phyloP scores from a whole-genome alignment of 169 alveolate species.

The Plasmodium ovale region DNA sequence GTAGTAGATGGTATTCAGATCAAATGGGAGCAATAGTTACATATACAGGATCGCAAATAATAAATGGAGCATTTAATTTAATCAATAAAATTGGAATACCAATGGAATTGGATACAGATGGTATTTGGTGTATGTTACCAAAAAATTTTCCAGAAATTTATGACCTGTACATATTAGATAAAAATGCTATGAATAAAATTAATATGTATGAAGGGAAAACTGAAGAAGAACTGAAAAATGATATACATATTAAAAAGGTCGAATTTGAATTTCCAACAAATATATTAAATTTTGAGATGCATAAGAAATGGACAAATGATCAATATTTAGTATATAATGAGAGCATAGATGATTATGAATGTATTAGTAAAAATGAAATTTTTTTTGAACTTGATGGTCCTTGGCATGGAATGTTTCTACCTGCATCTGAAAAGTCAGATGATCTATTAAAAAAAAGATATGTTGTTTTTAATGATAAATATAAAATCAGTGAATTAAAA shows the following conservation, averaged over 20 bases:
- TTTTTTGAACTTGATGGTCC: slow-evolving; percentile 99
- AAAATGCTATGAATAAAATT: slow-evolving; percentile 3
- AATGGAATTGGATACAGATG: slow-evolving; percentile 99
- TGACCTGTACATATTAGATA: slow-evolving; percentile 71
- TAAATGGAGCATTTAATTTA: slow-evolving; percentile 89
- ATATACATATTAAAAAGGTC: slow-evolving; percentile 60
- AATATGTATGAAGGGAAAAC: slow-evolving; percentile 63
- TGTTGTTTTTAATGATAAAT: slow-evolving; percentile 95
- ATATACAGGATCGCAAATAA: slow-evolving; percentile 96
- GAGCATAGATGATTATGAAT: slow-evolving; percentile 80
- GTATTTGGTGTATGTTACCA: slow-evolving; percentile 99
- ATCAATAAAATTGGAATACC: slow-evolving; percentile 97
- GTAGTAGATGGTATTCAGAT: slow-evolving; percentile 99
- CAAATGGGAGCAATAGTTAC: slow-evolving; percentile 99
- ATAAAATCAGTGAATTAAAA: slow-evolving; percentile 95
- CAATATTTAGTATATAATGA: slow-evolving; percentile 93
- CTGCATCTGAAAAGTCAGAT: slow-evolving; percentile 98
- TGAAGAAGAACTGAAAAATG: slow-evolving; percentile 58
- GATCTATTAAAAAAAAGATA: slow-evolving; percentile 96
- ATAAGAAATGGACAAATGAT: slow-evolving; percentile 95
- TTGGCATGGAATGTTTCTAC: slow-evolving; percentile 97
- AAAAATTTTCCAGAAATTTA: slow-evolving; percentile 94
- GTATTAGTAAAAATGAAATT: slow-evolving; percentile 94
- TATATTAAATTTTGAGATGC: slow-evolving; percentile 94
- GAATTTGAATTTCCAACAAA: slow-evolving; percentile 94